phyloP scores from a whole-genome alignment of 352 stramenopile genomes.

The Elongisporangium anandrum region DNA sequence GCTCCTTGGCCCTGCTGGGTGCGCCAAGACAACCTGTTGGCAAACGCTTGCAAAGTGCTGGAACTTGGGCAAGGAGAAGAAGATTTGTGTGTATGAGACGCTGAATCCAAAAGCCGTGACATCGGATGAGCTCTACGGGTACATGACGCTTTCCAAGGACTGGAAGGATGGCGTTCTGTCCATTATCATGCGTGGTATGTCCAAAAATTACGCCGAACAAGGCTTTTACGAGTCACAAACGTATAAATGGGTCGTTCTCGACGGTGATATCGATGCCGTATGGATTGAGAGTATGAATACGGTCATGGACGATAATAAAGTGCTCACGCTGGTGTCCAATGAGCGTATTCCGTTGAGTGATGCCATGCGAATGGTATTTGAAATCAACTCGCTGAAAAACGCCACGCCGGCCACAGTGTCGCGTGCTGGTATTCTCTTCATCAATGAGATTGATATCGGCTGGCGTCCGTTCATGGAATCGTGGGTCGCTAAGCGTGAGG shows the following conservation, averaged over 20 bases:
- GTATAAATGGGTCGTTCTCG: slow-evolving; percentile 89
- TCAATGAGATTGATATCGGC: slow-evolving; percentile 90
- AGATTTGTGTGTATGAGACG: slow-evolving; percentile 87
- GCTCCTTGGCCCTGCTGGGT: slow-evolving; percentile 76
- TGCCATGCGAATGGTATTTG: slow-evolving; percentile 89
- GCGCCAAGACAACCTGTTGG: slow-evolving; percentile 85
- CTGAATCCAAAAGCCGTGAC: slow-evolving; percentile 87
- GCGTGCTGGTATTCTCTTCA: slow-evolving; percentile 84
- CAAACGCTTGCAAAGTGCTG: slow-evolving; percentile 82
- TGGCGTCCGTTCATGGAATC: slow-evolving; percentile 97
- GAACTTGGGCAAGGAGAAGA: slow-evolving; percentile 87
- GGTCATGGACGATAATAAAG: slow-evolving; percentile 97
- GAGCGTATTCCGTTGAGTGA: slow-evolving; percentile 79
- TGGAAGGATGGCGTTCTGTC: slow-evolving; percentile 88
- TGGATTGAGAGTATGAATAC: slow-evolving; percentile 96
- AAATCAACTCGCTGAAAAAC: slow-evolving; percentile 89
- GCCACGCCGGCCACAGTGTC: slow-evolving; percentile 84
- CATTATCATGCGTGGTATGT: slow-evolving; percentile 90
- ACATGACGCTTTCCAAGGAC: slow-evolving; percentile 89
- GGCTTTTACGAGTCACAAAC: slow-evolving; percentile 94
- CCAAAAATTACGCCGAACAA: slow-evolving; percentile 86
- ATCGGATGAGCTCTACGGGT: slow-evolving; percentile 91
- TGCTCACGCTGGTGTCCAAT: slow-evolving; percentile 91
- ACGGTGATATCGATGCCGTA: slow-evolving; percentile 86
- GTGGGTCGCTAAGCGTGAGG: slow-evolving; percentile 90